Evolutionary conservation across 306 rosid species (phyloP).

Genomic region (Malus sieversii): DNA sequence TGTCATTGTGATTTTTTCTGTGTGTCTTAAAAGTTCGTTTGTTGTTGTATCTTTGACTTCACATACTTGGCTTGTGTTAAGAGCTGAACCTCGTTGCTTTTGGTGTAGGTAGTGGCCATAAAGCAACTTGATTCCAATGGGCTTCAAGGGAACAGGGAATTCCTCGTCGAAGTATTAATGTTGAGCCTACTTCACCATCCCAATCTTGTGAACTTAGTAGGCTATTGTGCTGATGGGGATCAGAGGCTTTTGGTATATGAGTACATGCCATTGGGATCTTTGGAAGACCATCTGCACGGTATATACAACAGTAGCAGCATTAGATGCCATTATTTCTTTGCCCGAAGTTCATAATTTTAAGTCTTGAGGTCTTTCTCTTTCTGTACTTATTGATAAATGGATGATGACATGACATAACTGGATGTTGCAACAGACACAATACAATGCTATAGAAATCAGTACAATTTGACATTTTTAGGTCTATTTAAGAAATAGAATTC

Average conservation of each 20-base stretch:
- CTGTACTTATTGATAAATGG: not conserved
- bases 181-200: constrained; percentile 53
- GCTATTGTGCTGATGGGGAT: constrained; percentile 64
- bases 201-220: constrained; percentile 48
- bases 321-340: not conserved
- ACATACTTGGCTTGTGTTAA: not conserved
- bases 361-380: not conserved
- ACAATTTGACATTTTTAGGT: not conserved
- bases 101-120: constrained; percentile 44
- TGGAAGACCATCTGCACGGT: constrained; percentile 55
- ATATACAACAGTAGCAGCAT: constrained; percentile 9
- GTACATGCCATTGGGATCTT: constrained; percentile 48
- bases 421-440: not conserved
- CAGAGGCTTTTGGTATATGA: constrained; percentile 53
- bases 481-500: constrained; percentile 2
- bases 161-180: constrained; percentile 53
- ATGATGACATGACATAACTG: not conserved
- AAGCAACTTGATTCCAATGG: constrained; percentile 55
- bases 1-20: not conserved
- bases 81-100: constrained; percentile 8
- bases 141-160: constrained; percentile 56
- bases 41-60: not conserved
- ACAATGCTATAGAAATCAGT: not conserved
- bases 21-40: not conserved
- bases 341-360: not conserved